phyloP scores from a whole-genome alignment of 768 basidiomycete genomes.

The Boletus rubroflammeus region DNA sequence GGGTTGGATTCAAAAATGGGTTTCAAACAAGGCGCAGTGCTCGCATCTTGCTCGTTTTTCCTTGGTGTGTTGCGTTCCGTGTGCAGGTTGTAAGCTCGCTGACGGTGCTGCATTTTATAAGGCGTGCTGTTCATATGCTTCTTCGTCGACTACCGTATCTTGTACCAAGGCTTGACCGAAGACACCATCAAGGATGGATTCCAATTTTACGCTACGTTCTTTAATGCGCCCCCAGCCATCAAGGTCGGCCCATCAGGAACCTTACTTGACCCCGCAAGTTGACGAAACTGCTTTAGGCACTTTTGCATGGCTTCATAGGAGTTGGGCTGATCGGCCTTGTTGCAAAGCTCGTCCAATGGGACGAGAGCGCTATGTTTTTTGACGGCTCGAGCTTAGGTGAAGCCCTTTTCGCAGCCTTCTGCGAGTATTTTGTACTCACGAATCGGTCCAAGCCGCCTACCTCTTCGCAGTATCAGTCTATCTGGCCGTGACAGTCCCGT shows the following conservation, averaged over 20 bases:
- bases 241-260: conserved; percentile 52
- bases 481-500: conserved; percentile 75
- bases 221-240: conserved; percentile 88
- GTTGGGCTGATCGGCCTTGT: conserved; percentile 73
- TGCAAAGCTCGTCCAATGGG: conserved; percentile 81
- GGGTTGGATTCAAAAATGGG: conserved; percentile 51
- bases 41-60: conserved; percentile 86
- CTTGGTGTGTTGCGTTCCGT: conserved; percentile 54
- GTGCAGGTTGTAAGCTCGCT: conserved; percentile 16
- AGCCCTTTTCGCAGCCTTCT: conserved; percentile 15
- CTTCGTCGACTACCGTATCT: conserved; percentile 81
- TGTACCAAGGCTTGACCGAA: conserved; percentile 67
- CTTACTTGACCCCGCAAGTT: background rate
- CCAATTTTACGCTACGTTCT: conserved; percentile 91
- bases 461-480: conserved; percentile 78
- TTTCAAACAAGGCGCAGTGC: conserved; percentile 85
- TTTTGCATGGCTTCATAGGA: conserved; percentile 82
- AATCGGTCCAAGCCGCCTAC: conserved; percentile 54
- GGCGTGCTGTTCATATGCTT: conserved; percentile 83
- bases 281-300: conserved; percentile 47
- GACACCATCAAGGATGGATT: conserved; percentile 71
- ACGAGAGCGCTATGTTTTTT: conserved; percentile 92
- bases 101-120: conserved; percentile 23
- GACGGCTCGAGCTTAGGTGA: conserved; percentile 85
- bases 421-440: conserved; percentile 11